Evolutionary conservation across 768 basidiomycete species (phyloP).

Genomic region (Mycena latifolia): DNA sequence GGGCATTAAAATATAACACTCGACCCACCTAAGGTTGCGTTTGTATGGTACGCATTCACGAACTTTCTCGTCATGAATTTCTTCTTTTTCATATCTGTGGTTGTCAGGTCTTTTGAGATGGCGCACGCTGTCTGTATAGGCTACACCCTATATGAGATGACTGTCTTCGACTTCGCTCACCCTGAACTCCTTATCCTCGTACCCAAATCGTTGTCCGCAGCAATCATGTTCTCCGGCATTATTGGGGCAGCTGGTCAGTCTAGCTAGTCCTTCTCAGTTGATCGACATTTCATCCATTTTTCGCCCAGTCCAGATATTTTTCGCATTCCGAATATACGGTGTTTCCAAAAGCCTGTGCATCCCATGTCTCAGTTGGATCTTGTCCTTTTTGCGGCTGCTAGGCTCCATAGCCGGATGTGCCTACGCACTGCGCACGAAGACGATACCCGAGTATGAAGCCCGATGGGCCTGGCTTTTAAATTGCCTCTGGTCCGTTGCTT

Average conservation of each 20-base stretch:
- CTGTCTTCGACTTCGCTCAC: constrained; percentile 7
- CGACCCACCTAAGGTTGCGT: too few relatives aligned
- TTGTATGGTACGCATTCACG: too few relatives aligned
- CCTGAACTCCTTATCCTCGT: constrained; percentile 16
- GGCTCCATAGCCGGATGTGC: constrained; percentile 10
- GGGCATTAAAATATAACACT: too few relatives aligned
- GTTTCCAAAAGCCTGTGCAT: constrained; percentile 17
- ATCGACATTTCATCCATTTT: background rate
- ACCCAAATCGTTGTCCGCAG: constrained; percentile 5
- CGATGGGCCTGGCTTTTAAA: too few relatives aligned
- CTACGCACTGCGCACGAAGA: too few relatives aligned
- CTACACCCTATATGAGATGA: constrained; percentile 12
- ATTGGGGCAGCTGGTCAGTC: constrained; percentile 16
- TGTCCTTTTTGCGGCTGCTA: constrained; percentile 14
- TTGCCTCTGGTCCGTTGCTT: too few relatives aligned
- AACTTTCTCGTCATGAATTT: too few relatives aligned
- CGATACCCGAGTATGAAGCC: too few relatives aligned
- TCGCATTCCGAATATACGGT: constrained; percentile 13
- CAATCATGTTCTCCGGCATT: constrained; percentile 11
- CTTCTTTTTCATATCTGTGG: too few relatives aligned
- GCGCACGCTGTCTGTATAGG: too few relatives aligned
- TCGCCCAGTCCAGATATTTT: constrained; percentile 19
- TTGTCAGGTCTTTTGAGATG: too few relatives aligned
- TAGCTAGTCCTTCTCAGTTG: background rate
- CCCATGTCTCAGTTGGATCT: constrained; percentile 16